phyloP scores from a whole-genome alignment of 2,329 filamentous ascomycete genomes.

The Calonectria honghensis region DNA sequence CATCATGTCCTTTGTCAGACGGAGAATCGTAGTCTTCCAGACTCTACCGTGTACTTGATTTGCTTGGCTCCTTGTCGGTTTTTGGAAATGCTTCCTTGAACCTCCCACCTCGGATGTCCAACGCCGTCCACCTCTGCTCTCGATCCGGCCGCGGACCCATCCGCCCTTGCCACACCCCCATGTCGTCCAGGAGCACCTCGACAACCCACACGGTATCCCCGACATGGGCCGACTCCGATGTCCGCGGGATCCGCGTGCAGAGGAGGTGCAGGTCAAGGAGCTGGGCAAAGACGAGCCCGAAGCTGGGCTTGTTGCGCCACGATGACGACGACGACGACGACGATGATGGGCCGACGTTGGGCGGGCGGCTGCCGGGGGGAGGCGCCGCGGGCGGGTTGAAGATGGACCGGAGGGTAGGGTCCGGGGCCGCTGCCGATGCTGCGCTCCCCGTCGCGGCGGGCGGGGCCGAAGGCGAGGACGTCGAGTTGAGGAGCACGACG shows the following conservation, averaged over 20 bases:
- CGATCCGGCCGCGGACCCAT: slow-evolving; percentile 59
- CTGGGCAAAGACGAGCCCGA: slow-evolving; percentile 73
- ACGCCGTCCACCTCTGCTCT: slow-evolving; percentile 73
- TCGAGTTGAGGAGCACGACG: slow-evolving; percentile 74
- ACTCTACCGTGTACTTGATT: slow-evolving; percentile 37
- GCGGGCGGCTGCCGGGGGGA: slow-evolving; percentile 35
- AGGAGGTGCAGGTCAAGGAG: slow-evolving; percentile 74
- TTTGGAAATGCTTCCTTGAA: slow-evolving; percentile 63
- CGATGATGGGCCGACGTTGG: slow-evolving; percentile 18
- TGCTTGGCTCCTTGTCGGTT: not conserved
- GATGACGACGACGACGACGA: slow-evolving; percentile 32
- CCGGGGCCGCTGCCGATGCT: slow-evolving; percentile 49
- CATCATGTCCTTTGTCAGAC: not conserved
- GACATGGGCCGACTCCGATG: slow-evolving; percentile 44
- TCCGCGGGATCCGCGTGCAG: slow-evolving; percentile 66
- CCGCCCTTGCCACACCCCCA: slow-evolving; percentile 65
- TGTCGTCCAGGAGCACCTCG: slow-evolving; percentile 72
- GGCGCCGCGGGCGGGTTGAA: slow-evolving; percentile 63
- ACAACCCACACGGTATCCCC: slow-evolving; percentile 64
- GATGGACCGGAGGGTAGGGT: slow-evolving; percentile 70
- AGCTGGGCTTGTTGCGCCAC: slow-evolving; percentile 68
- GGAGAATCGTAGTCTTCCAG: slow-evolving; percentile 38
- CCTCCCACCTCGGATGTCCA: slow-evolving; percentile 64
- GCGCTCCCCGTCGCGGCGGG: slow-evolving; percentile 16
- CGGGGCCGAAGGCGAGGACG: slow-evolving; percentile 52